A percentile compares a stretch with the other conserved stretches of the same genome.
These are phyloP conservation scores for Fusarium tupiense DNA, from an alignment of 2,329 filamentous ascomycete genomes.

Conservation along the genomic window DNA sequence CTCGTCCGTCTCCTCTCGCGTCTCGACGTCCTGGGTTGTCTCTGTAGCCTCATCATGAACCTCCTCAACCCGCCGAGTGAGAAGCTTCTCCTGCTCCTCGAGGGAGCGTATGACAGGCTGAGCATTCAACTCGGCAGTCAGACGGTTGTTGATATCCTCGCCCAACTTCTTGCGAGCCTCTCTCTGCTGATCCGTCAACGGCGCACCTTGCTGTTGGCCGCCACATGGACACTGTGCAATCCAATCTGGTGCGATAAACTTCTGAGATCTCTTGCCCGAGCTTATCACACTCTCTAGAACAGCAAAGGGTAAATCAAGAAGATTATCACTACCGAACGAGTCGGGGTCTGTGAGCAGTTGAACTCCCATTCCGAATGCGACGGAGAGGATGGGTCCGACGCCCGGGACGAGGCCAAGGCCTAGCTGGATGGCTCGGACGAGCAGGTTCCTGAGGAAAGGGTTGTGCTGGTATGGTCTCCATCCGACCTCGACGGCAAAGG, in stretches of 20 bases:
- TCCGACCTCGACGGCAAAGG: conserved; percentile 1
- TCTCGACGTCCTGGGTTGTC: accelerated
- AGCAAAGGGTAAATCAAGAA: not conserved
- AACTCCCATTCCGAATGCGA: conserved; percentile 9
- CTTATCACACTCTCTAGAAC: not conserved
- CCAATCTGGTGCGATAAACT: not conserved
- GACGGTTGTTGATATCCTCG: not conserved
- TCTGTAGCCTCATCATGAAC: not conserved
- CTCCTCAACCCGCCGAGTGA: not conserved
- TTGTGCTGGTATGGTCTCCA: conserved; percentile 9
- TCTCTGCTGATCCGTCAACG: not conserved
- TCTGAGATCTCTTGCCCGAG: not conserved
- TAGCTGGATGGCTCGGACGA: not conserved
- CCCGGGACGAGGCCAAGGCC: not conserved
- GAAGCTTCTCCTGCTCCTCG: not conserved
- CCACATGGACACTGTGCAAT: not conserved
- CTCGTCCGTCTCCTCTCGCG: accelerated
- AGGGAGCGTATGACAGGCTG: not conserved
- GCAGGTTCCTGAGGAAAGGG: not conserved
- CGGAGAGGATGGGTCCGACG: not conserved
- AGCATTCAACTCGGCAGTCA: not conserved
- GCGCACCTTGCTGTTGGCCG: accelerated
- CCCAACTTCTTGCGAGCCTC: not conserved
- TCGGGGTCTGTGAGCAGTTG: not conserved
- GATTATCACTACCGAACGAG: not conserved